Percentiles rank a stretch among this genome's conserved stretches.
These are phyloP conservation scores for Termitomyces sp. DNA, from an alignment of 768 basidiomycete species.

Conservation along the genomic window DNA sequence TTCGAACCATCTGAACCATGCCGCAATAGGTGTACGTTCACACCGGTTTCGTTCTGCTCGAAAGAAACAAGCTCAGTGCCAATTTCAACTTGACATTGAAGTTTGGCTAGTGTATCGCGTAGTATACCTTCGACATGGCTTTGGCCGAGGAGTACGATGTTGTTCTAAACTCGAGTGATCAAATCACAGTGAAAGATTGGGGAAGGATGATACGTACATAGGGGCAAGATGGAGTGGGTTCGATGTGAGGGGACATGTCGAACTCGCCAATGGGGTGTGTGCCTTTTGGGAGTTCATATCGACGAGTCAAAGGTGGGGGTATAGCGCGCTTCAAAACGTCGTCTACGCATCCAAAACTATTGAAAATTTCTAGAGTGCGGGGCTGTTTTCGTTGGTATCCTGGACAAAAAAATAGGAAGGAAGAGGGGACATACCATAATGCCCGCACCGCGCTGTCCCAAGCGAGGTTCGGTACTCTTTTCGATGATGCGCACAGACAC, in stretches of 20 bases:
- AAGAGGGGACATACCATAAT: slow-evolving; percentile 28
- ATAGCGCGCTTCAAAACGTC: slow-evolving; percentile 33
- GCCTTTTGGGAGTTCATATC: slow-evolving; percentile 33
- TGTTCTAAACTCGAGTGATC: slow-evolving; percentile 22
- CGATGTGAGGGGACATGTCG: slow-evolving; percentile 27
- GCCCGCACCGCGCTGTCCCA: slow-evolving; percentile 36
- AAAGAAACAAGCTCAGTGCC: slow-evolving; percentile 44
- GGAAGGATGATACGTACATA: slow-evolving; percentile 22
- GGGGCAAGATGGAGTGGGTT: slow-evolving; percentile 31
- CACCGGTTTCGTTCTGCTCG: slow-evolving; percentile 31
- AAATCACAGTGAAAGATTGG: not conserved
- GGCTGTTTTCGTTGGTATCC: slow-evolving; percentile 27
- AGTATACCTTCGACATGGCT: slow-evolving; percentile 36
- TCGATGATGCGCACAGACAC: slow-evolving; percentile 52
- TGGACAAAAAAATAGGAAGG: not conserved
- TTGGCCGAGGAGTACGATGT: slow-evolving; percentile 33
- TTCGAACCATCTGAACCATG: slow-evolving; percentile 14
- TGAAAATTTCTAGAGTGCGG: slow-evolving; percentile 42
- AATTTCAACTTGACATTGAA: slow-evolving; percentile 36
- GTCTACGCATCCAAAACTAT: slow-evolving; percentile 34
- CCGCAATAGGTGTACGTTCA: slow-evolving; percentile 33
- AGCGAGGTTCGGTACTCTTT: slow-evolving; percentile 32
- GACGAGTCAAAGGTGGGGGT: slow-evolving; percentile 24
- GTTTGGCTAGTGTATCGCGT: slow-evolving; percentile 29
- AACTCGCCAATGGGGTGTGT: slow-evolving; percentile 26